These are phyloP conservation scores for Cercospora janseana DNA, from an alignment of 2,329 filamentous ascomycete genomes.

Conservation along the genomic window DNA sequence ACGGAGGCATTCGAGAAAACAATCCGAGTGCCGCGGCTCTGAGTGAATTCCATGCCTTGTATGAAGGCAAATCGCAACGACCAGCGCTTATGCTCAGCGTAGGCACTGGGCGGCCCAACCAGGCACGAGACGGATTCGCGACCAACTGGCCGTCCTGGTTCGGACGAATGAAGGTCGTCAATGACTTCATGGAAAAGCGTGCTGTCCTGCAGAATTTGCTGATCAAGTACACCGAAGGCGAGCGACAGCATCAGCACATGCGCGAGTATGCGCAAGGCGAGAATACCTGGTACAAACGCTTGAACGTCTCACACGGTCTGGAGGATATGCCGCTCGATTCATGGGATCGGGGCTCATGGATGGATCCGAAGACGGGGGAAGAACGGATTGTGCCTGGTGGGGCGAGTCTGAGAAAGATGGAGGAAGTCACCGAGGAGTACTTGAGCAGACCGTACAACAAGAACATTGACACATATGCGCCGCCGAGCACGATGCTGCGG, in stretches of 20 bases:
- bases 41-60: conserved; percentile 48
- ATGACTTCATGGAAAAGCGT: conserved; percentile 49
- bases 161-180: conserved; percentile 42
- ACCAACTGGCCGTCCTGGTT: conserved; percentile 47
- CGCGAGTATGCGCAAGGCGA: conserved; percentile 48
- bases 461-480: conserved; percentile 45
- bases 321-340: conserved; percentile 49
- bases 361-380: conserved; percentile 20
- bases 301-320: conserved; percentile 49
- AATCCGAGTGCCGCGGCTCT: conserved; percentile 50
- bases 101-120: conserved; percentile 48
- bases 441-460: conserved; percentile 41
- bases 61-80: conserved; percentile 42
- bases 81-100: conserved; percentile 49
- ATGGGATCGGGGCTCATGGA: conserved; percentile 46
- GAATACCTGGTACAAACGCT: conserved; percentile 52
- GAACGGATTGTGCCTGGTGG: conserved; percentile 40
- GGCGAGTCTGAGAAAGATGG: conserved; percentile 46
- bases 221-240: conserved; percentile 54
- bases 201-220: conserved; percentile 51
- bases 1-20: conserved; percentile 53
- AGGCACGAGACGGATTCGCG: conserved; percentile 48
- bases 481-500: conserved; percentile 45
- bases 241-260: conserved; percentile 50
- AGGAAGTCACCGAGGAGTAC: conserved; percentile 44